Base-by-base conservation (phyloP, 2,329 filamentous ascomycete species). In the Monosporascus sp. region DNA sequence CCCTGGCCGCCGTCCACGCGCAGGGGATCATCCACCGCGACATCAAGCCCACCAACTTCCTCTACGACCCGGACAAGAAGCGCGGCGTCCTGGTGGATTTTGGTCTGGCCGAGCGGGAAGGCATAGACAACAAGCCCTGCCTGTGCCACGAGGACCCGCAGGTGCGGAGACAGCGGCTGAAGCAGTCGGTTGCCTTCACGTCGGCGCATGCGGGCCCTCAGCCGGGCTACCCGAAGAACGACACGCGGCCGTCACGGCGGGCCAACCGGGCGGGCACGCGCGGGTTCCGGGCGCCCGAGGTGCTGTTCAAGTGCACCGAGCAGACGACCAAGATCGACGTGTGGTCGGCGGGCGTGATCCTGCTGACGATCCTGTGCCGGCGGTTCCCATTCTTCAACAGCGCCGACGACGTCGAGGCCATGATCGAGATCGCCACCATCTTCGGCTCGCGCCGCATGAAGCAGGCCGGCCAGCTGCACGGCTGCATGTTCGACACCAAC, bases 341-440 rank as follows among this genome's bases (percentile, higher is more conserved):
- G 60, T 99, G 94, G 94, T 96, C 91, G 24, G 92, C 87, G 0
- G 94, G 94, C 43, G 92, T 99, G n/a, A 96, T 99, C 52, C 80
- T 99, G 2, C 78, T 99, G n/a, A 99, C 94, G 1, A 88, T 99
- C 58, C 78, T 99, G 16, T 93, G 89, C 41, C 88, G 88, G 53
- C 86, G 94, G 4, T 99, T 99, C 64, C 94, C 94, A 1, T 99
- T 99, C 73, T 99, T 99, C 79, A 97, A 99, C 73, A 96, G 90
- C 46, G 88, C 91, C n/a, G 94, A 99, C 69, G 94, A 99, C 64
- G 88, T 99, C 48, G 94, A 99, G 67, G 94, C 94, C 50, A 88
- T 97, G 81, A 93, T 99, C 61, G 94, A 99, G 71, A 95, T 99
- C 60, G 89, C 92, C 37, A 96, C 91, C 54, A 96, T 99, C 56